Percentiles rank a stretch among this genome's conserved stretches.
phyloP scores from a whole-genome alignment of 108 stramenopile genomes.

The Cylindrotheca closterium region DNA sequence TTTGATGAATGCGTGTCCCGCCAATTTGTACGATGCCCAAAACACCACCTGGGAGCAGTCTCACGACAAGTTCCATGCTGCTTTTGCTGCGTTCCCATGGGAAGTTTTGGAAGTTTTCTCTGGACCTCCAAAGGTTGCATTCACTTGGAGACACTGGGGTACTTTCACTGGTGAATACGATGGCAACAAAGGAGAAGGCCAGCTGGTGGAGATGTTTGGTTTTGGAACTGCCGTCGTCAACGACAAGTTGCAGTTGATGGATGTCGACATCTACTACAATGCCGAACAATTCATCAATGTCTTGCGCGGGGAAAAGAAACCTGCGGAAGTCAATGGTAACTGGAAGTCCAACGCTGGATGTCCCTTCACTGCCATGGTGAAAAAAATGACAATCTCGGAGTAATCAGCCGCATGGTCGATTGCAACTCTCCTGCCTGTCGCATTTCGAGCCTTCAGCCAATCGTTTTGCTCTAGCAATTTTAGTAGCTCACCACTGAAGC shows the following conservation, averaged over 20 bases:
- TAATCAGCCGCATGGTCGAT: no score
- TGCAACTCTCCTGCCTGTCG: no score
- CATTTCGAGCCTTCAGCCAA: no score
- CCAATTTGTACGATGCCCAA: slow-evolving; percentile 31
- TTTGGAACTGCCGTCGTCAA: slow-evolving; percentile 45
- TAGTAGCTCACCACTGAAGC: no score
- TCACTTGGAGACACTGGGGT: slow-evolving; percentile 63
- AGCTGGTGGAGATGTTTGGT: slow-evolving; percentile 55
- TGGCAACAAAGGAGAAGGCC: slow-evolving; percentile 43
- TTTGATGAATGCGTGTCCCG: slow-evolving; percentile 36
- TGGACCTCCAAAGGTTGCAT: slow-evolving; percentile 48
- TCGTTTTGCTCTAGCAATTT: no score
- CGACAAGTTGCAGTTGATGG: slow-evolving; percentile 34
- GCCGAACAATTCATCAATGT: slow-evolving; percentile 42
- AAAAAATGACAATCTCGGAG: no score
- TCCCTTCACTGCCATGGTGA: slow-evolving; percentile 9
- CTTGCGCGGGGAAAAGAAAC: slow-evolving; percentile 23
- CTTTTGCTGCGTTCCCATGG: slow-evolving; percentile 59
- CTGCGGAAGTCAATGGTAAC: slow-evolving; percentile 11
- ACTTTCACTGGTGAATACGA: slow-evolving; percentile 40
- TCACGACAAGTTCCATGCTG: slow-evolving; percentile 46
- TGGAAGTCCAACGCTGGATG: slow-evolving; percentile 20
- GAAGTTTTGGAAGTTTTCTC: slow-evolving; percentile 51
- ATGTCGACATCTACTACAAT: slow-evolving; percentile 39
- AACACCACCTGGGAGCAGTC: slow-evolving; percentile 40